Evolutionary conservation across 1,139 yeast species (phyloP), one percentile per base, ranked within the genome.

Genomic region (Pichia sp.): DNA sequence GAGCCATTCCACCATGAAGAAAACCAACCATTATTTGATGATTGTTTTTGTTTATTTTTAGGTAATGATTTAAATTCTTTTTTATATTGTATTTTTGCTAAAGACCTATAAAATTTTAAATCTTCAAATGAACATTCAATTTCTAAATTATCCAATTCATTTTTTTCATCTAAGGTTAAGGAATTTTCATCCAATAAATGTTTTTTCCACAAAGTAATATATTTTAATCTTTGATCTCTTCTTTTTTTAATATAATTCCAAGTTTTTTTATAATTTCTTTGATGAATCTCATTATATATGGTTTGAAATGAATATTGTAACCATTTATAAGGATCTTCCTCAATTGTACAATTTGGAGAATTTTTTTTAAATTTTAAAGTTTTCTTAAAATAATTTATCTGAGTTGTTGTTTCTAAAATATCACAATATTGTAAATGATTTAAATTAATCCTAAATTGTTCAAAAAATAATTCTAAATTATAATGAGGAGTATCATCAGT

Each of bases 401-500:
- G 80, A 3, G 95, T 86, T 6, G 89, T 82, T 1, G 95, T 83
- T 76, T 87, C 80, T 40, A 94, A 71, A 4, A 88, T 75, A 62
- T 87, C 94, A 40, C 83, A 75, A 62, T 94, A 94, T 63, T 92
- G 97, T 47, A 79, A 77, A 48, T 92, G 81, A 63, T 92, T 95
- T 53, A 94, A 71, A 49, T 84, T 88, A 28, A 94, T 70, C 18
- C 95, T 88, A 58, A 94, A 83, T 61, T 92, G 96, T 50, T 90
- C 90, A 64, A 90, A 94, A 53, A 83, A 77, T 44, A 92, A 69
- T 53, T 87, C 86, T 0, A 92, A 78, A 45, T 79, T 78, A 26
- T 88, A 74, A 62, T 86, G 94, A 2, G 98, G 97, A 32, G 69
- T 67, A 0, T 69, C 59, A 43, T 79, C 83, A 0, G 89, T 80